Evolutionary conservation across 176 grass and related monocot species (phyloP), one percentile per base, ranked within the genome.

Genomic region (Dactylis glomerata): DNA sequence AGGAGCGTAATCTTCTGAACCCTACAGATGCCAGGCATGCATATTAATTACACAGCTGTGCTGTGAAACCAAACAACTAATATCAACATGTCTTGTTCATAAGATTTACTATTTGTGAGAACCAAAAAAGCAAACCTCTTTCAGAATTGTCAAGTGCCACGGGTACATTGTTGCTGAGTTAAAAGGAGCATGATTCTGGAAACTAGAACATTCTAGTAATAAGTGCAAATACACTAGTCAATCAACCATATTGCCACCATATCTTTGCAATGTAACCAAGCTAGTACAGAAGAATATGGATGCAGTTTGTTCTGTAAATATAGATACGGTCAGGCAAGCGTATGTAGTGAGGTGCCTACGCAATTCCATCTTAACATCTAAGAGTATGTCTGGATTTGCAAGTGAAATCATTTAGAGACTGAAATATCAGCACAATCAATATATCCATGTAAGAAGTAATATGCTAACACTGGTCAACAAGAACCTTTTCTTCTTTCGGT

Each of bases 1-100:
- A 86, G 90, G 92, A 27, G 95, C 87, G 7, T 95, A 93, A 88
- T 93, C 95, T 77, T 85, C 57, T 45, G 81, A 82, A 83, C 85
- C 88, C 92, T 98, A 85, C 34, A 85, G 72, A 61, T 23, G 20
- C 24, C 67, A 87, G 6, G 19, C 38, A 82, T 31, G 56, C 34
- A 84, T 32, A 77, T 75, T 61, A 85, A 22, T 78, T 40, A 23
- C 30, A 40, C 40, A 46, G 44, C 44, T 46, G 44, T 46, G 44
- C 44, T 46, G 12, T 12, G 44, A 46, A 46, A 46, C 44, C 44
- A 70, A 69, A 59, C 78, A 15, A 27, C 0, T 27, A 81, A 31
- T 64, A 13, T 16, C 42, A 77, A 23, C 34, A 8, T 36, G 49
- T 37, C 33, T 66, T 33, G 27, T 45, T 71, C 3, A 68, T 57